Percentiles rank a stretch among this genome's conserved stretches.
phyloP scores from a whole-genome alignment of 352 stramenopile genomes.

The Pythium guiyangense region DNA sequence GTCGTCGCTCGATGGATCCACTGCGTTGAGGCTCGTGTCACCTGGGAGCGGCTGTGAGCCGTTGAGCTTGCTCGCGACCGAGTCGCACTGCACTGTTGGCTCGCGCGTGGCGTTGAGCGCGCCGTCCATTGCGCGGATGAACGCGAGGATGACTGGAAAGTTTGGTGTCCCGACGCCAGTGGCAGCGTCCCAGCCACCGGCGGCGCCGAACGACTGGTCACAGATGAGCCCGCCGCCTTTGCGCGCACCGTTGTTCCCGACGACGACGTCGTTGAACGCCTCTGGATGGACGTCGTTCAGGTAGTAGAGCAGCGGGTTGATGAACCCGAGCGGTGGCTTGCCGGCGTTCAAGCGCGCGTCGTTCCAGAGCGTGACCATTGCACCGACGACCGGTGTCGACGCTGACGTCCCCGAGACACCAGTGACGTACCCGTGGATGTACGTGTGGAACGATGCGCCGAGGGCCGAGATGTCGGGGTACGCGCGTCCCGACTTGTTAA shows the following conservation, averaged over 20 bases:
- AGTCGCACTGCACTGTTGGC: conserved; percentile 5
- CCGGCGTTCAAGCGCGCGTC: conserved; percentile 73
- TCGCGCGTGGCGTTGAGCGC: conserved; percentile 37
- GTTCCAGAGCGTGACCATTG: conserved; percentile 89
- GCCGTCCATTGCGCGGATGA: conserved; percentile 45
- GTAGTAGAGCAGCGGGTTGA: conserved; percentile 86
- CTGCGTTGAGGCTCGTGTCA: conserved; percentile 2
- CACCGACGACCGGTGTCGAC: conserved; percentile 79
- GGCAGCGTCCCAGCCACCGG: conserved; percentile 84
- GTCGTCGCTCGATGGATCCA: not conserved
- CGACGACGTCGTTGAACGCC: conserved; percentile 85
- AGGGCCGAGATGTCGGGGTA: conserved; percentile 88
- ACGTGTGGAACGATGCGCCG: conserved; percentile 63
- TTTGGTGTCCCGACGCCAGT: conserved; percentile 85
- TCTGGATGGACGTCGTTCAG: conserved; percentile 39
- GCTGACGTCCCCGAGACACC: conserved; percentile 80
- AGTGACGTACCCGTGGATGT: conserved; percentile 41
- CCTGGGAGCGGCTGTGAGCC: not conserved
- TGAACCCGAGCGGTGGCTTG: conserved; percentile 79
- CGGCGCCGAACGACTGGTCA: conserved; percentile 74
- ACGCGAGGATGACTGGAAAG: conserved; percentile 60
- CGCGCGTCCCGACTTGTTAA: conserved; percentile 78
- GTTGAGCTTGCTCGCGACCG: not conserved
- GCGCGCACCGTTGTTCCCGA: conserved; percentile 75
- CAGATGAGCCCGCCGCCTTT: conserved; percentile 47